Evolutionary conservation across 176 grass and related monocot genomes (phyloP), one percentile per base, ranked within the genome.

Genomic region (Alopecurus myosuroides): DNA sequence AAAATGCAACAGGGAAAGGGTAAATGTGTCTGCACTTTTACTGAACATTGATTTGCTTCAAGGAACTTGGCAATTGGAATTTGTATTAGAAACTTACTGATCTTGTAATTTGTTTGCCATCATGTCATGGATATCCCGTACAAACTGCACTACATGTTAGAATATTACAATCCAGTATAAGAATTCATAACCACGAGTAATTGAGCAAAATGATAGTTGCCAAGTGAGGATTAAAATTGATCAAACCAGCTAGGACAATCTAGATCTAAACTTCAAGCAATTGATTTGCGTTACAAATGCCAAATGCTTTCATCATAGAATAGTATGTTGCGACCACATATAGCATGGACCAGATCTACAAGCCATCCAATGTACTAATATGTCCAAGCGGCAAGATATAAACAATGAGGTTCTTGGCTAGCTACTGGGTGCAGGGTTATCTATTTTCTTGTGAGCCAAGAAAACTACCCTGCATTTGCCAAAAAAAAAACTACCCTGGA

Each of bases 61-160:
- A 18, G 11, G 60, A 84, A 82, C 76, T 28, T 49, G 33, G 15
- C 19, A 70, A 37, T 57, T 81, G 5, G 4, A 84, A 74, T 56
- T 72, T 20, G 17, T 77, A 25, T 51, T 39, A 51, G 40, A 20
- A 86, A 85, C 93, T 94, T 91, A 98, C 96, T 93, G 83, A 49
- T 86, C 80, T 39, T 90, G 82, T 83, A 86, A 56, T 77, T 85
- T 98, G 76, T 62, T 93, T 80, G 90, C 93, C 96, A 98, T 98
- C 96, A 98, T 95, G 73, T 90, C 91, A 89, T 92, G 96, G 52
- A 98, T 95, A 75, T 95, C 89, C 77, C 88, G 86, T 71, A 98
- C 86, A 94, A 98, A 98, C 96, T 98, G 89, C 81, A 95, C 66
- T 68, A 62, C 29, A 87, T 69, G 66, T 76, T 74, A 70, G 31